These are phyloP conservation scores for Albophoma yamanashiensis DNA, from an alignment of 2,329 filamentous ascomycete genomes.

Conservation along the genomic window DNA sequence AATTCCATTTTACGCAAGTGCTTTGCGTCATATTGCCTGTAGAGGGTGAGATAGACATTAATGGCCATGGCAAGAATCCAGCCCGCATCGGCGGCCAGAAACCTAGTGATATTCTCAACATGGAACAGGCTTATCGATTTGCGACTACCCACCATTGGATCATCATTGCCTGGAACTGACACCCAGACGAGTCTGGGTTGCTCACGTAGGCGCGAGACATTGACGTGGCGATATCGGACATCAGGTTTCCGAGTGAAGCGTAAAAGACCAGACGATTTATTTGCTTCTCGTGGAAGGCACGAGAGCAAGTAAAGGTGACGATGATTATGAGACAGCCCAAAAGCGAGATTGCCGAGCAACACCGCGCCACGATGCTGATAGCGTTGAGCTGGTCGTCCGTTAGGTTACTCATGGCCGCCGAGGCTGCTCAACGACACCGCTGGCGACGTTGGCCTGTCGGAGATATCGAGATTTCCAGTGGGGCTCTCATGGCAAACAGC, in stretches of 20 bases:
- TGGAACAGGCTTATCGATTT: background rate
- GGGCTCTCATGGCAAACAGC: background rate
- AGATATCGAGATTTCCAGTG: no score
- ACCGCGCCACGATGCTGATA: constrained; percentile 54
- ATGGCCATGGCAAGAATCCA: constrained; percentile 70
- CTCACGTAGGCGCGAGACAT: constrained; percentile 54
- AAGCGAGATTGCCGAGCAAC: constrained; percentile 60
- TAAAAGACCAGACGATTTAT: constrained; percentile 81
- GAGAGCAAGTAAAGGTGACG: constrained; percentile 55
- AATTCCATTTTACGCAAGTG: constrained; percentile 54
- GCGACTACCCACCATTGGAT: constrained; percentile 43
- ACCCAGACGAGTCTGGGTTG: constrained; percentile 37
- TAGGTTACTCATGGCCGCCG: background rate
- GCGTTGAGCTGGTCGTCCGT: background rate
- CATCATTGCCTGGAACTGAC: constrained; percentile 66
- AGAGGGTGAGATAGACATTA: constrained; percentile 71
- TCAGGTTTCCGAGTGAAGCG: constrained; percentile 70
- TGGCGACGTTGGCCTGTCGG: background rate
- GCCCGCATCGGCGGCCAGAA: constrained; percentile 59
- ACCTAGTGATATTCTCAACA: constrained; percentile 36
- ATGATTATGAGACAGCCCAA: constrained; percentile 63
- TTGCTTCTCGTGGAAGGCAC: constrained; percentile 62
- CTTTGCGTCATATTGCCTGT: constrained; percentile 52
- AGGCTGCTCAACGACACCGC: background rate
- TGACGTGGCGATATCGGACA: constrained; percentile 66